Base-by-base conservation (phyloP, 1,284 basidiomycete species). In the Rhodotorula sp. region DNA sequence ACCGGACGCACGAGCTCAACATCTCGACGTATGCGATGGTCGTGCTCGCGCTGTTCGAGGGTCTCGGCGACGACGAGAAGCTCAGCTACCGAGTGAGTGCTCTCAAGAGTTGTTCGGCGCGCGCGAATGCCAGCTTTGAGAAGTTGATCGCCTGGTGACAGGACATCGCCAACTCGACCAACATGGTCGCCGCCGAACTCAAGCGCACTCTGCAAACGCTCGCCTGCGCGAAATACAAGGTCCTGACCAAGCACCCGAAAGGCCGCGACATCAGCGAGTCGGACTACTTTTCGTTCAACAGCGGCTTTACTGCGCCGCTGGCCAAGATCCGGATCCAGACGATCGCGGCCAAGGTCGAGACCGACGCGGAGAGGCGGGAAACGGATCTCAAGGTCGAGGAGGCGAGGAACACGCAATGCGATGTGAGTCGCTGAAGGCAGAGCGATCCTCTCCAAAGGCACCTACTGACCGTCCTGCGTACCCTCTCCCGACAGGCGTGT, bases 301-400 rank as follows among this genome's bases (percentile, higher is more conserved):
- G 82, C 21, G 85, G 86, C 60, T 99, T 99, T 81, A 86, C 88
- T 0, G 87, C 88, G 34, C 86, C 89, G 0, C 84, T 97, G 76
- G 91, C 91, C 76, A 89, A 91, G 80, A 92, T 99, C 82, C 99
- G 98, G 84, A 97, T 99, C 71, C 87, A 89, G 76, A 97, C 94
- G 8, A 84, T 99, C 16, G 90, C 92, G 10, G 78, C 88, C 85
- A 78, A 92, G 85, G 89, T 97, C 0, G 97, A 99, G 83, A 92
- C 83, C 60, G 85, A 83, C 1, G 90, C 92, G 75, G 95, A 99
- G 82, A 85, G 92, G 69, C 91, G 89, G 81, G 95, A 97, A 80
- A 99, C 97, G 19, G 87, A 88, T 72, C 90, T 90, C 77, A 89
- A 91, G 72, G 88, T 99, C 31, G 95, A 97, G 61, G 95, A 98